Conservation (phyloP, 176 grass and related monocot species). For the Triticum timopheevii region DNA sequence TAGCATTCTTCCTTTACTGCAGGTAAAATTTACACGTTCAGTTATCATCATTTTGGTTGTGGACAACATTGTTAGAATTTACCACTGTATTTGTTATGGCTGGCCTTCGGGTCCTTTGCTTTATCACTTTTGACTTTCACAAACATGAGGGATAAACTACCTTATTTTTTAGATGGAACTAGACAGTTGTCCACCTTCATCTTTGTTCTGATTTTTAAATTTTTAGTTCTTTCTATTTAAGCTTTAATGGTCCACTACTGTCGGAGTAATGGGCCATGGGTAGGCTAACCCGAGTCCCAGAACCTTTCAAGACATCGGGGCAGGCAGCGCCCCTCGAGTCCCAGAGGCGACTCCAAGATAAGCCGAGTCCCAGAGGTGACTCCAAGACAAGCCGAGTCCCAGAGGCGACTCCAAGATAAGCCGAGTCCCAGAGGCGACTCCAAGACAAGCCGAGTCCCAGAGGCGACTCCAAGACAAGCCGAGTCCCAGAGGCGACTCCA, state of each 20-base stretch:
- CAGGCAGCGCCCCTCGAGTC: no score
- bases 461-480: no score
- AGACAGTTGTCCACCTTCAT: background rate
- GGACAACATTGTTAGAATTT: background rate
- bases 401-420: no score
- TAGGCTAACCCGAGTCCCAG: no score
- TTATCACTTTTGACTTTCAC: background rate
- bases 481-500: no score
- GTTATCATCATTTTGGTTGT: background rate
- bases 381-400: no score
- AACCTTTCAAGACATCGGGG: no score
- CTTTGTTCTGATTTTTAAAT: background rate
- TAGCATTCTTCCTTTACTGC: conserved; percentile 44
- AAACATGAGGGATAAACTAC: background rate
- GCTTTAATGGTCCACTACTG: background rate
- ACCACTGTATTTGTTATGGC: background rate
- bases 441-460: no score
- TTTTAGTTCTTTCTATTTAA: background rate
- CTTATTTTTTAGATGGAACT: background rate
- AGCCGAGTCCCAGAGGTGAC: no score
- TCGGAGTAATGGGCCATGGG: no score
- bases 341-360: no score
- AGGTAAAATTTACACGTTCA: conserved; percentile 38
- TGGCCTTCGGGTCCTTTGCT: background rate
- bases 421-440: no score